Conservation (phyloP, 2,329 filamentous ascomycete species). For the Neurospora crassa region DNA sequence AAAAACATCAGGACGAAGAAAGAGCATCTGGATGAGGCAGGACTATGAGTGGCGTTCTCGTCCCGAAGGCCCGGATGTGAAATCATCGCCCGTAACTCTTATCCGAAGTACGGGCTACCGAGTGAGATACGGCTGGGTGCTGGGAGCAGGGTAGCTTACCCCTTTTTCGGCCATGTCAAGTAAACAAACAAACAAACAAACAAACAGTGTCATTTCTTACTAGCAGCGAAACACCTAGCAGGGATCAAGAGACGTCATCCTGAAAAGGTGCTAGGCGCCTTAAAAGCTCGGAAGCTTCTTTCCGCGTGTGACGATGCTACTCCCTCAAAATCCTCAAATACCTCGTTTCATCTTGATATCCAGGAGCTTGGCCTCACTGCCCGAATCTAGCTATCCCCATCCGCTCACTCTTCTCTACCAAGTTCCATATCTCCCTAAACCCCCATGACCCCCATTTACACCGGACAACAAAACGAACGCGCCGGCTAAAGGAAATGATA, state of each 20-base stretch:
- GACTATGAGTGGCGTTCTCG: background rate
- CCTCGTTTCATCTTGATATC: background rate
- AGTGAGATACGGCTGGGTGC: background rate
- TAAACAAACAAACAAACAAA: no score
- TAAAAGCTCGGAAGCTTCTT: background rate
- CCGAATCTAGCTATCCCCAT: background rate
- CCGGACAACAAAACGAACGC: background rate
- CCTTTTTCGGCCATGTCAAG: background rate
- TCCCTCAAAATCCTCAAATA: background rate
- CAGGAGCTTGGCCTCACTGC: background rate
- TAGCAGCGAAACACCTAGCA: background rate
- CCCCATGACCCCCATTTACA: background rate
- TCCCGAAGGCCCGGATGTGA: background rate
- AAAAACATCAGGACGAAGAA: background rate
- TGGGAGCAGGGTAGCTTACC: background rate
- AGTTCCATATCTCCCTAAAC: background rate
- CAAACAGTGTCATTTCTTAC: background rate
- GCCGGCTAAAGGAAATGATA: conserved; percentile 13
- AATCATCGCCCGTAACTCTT: background rate
- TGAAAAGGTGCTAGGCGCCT: background rate
- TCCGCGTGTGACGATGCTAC: background rate
- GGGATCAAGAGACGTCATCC: background rate
- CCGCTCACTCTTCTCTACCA: background rate
- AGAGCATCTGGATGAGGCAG: background rate
- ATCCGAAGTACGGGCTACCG: background rate